These are phyloP conservation scores for Rosa lucieae DNA, from an alignment of 306 rosid species.

Conservation along the genomic window DNA sequence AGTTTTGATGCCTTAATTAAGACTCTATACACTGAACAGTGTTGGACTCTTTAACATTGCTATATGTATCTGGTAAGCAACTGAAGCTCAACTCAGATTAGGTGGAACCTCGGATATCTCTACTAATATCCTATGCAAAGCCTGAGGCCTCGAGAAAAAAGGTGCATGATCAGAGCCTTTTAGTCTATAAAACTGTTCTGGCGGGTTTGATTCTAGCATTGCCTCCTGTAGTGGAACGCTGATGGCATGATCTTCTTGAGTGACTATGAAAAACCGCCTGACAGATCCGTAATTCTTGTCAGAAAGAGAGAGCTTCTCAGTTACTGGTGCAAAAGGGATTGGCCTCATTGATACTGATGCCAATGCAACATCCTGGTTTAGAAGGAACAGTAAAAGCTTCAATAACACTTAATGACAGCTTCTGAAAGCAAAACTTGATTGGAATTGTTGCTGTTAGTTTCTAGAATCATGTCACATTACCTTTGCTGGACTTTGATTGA, in stretches of 20 bases:
- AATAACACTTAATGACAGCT: background rate
- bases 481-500: conserved; percentile 78
- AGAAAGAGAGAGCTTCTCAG: conserved; percentile 70
- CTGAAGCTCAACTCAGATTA: conserved; percentile 3
- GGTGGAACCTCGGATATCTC: conserved; percentile 51
- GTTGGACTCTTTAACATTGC: background rate
- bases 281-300: conserved; percentile 57
- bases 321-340: conserved; percentile 64
- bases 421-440: background rate
- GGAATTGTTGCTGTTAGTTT: background rate
- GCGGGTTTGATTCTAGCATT: conserved; percentile 57
- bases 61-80: background rate
- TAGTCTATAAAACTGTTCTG: conserved; percentile 56
- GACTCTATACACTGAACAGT: background rate
- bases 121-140: conserved; percentile 63
- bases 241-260: conserved; percentile 74
- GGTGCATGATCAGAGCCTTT: conserved; percentile 81
- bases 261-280: conserved; percentile 61
- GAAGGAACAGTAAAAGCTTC: background rate
- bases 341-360: conserved; percentile 83
- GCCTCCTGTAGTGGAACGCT: conserved; percentile 52
- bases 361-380: conserved; percentile 63
- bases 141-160: conserved; percentile 84
- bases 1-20: background rate
- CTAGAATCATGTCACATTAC: conserved; percentile 37